A percentile compares a stretch with the other conserved stretches of the same genome.
Evolutionary conservation across 176 grass and related monocot genomes (phyloP).

Genomic region (barley (Hordeum vulgare)): DNA sequence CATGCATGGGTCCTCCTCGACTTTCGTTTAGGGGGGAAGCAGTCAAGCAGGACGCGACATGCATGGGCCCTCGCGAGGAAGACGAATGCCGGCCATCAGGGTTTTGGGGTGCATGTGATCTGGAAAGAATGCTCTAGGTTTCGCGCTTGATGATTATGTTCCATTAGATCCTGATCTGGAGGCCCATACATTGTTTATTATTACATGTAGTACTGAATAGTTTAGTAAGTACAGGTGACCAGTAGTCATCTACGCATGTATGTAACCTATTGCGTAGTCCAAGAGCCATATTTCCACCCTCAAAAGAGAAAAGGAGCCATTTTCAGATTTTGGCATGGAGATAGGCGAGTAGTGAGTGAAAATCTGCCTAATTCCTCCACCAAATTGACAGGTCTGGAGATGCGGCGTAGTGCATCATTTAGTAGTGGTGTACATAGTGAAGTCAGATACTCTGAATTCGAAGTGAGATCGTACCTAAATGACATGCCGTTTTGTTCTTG

Average conservation of each 20-base stretch:
- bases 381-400: neutral
- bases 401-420: neutral
- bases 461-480: neutral
- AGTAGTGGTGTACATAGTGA: neutral
- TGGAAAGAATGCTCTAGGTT: neutral
- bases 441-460: neutral
- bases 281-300: neutral
- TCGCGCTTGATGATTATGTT: neutral
- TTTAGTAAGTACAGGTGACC: neutral
- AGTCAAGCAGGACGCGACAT: neutral
- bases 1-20: neutral
- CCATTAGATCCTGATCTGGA: neutral
- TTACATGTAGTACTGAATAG: no score
- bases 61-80: neutral
- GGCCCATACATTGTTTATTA: neutral
- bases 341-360: neutral
- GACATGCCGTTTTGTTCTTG: neutral
- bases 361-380: neutral
- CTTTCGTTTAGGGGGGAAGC: neutral
- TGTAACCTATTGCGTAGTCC: neutral
- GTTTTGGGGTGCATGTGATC: neutral
- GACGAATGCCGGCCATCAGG: neutral
- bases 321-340: neutral
- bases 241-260: no score
- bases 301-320: no score